Conservation (phyloP, 176 grass and related monocot species). For the Oryza longistaminata region DNA sequence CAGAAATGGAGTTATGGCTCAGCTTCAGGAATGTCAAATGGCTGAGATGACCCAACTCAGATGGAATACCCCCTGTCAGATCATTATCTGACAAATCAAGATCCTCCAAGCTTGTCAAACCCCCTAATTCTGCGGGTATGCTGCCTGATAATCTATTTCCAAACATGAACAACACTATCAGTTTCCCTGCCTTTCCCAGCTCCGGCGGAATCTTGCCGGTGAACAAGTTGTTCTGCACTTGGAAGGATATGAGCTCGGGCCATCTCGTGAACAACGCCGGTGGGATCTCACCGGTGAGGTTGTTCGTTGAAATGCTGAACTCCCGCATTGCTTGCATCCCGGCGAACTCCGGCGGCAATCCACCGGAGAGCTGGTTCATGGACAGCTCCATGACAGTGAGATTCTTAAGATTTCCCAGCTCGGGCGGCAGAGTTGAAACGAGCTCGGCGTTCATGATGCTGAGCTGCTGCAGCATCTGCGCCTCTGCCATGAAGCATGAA, state of each 20-base stretch:
- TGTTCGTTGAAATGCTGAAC: constrained; percentile 61
- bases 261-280: constrained; percentile 39
- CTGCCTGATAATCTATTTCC: no score
- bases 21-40: no score
- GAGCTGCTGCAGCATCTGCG: constrained; percentile 49
- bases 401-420: constrained; percentile 52
- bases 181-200: constrained; percentile 38
- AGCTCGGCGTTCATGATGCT: constrained; percentile 33
- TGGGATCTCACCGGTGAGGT: constrained; percentile 43
- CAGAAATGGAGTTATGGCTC: no score
- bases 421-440: constrained; percentile 43
- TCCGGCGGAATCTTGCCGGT: constrained; percentile 32
- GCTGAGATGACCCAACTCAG: no score
- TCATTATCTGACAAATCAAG: no score
- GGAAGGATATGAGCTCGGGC: constrained; percentile 66
- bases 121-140: no score
- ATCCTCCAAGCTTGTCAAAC: no score
- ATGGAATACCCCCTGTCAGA: no score
- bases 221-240: constrained; percentile 34
- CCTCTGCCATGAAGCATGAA: no score
- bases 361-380: constrained; percentile 42
- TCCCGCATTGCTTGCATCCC: constrained; percentile 51
- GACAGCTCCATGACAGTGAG: constrained; percentile 42
- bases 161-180: neutral
- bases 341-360: constrained; percentile 30